phyloP scores from a whole-genome alignment of 2,329 filamentous ascomycete species.

The Clarireedia hainanense region DNA sequence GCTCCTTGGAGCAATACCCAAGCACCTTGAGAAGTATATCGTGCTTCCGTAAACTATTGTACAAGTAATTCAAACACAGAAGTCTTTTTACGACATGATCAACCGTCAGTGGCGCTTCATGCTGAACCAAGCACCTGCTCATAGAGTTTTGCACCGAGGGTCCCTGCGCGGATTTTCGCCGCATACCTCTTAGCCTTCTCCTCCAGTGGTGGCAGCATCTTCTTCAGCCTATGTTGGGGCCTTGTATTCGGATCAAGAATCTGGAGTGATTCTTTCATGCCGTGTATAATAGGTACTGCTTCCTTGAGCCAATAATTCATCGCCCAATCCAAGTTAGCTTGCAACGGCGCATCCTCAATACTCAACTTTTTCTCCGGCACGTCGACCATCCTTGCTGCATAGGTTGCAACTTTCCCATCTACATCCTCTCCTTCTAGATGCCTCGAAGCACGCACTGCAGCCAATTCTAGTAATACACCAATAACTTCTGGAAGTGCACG shows the following conservation, averaged over 20 bases:
- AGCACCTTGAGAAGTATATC: slow-evolving; percentile 86
- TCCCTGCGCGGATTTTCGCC: background rate
- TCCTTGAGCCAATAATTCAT: slow-evolving; percentile 24
- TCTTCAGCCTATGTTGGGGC: slow-evolving; percentile 15
- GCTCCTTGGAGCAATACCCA: slow-evolving; percentile 70
- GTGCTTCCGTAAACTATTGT: slow-evolving; percentile 59
- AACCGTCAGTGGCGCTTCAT: background rate
- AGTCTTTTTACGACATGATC: background rate
- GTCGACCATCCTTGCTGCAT: slow-evolving; percentile 27
- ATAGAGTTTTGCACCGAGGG: background rate
- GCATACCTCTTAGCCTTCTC: background rate
- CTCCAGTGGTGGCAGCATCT: background rate
- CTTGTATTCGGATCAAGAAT: slow-evolving; percentile 16
- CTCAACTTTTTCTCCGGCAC: slow-evolving; percentile 4
- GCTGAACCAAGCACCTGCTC: slow-evolving; percentile 8
- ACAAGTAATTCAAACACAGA: slow-evolving; percentile 8
- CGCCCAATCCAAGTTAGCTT: background rate
- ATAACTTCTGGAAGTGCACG: slow-evolving; percentile 34
- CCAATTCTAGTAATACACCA: slow-evolving; percentile 36
- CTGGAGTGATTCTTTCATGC: slow-evolving; percentile 31
- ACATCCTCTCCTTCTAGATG: slow-evolving; percentile 32
- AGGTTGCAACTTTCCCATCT: slow-evolving; percentile 32
- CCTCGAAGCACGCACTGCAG: slow-evolving; percentile 34
- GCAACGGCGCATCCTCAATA: too few species aligned
- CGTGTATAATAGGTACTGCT: slow-evolving; percentile 33